Base-by-base conservation (phyloP, 2,329 filamentous ascomycete species). In the Cercospora sojina region DNA sequence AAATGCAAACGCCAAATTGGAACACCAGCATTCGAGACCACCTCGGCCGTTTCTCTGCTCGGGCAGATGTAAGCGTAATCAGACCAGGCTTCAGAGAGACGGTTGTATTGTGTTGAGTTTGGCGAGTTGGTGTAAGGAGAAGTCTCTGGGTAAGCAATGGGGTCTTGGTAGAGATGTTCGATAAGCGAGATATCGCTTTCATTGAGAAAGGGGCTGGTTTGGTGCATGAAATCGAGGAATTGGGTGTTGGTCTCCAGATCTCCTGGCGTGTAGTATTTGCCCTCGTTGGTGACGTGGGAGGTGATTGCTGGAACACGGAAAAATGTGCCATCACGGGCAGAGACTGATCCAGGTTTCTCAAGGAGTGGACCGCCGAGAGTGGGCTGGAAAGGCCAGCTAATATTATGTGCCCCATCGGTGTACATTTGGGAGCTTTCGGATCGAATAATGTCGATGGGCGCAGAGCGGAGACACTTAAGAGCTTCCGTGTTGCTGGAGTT, bases 271-370 rank as follows among this genome's bases (percentile, higher is more conserved):
- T 91, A 92, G 29, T 81, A 75, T 1, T 87, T 83, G n/a, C 89
- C 90, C 75, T 92, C 90, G 71, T 91, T 87, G 31, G 86, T 85
- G 77, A 88, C 88, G 79, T 88, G 91, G 7, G 90, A 90, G 0
- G 88, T 90, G 49, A 92, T 78, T 56, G 91, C 83, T 5, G 88
- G 86, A 5, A 89, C 80, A 68, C 82, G 81, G 68, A 88, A 81
- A 74, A 83, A 85, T 13, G 35, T 67, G 67, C 59, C 68, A 69
- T 56, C 65, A 31, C 43, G 69, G 38, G 29, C 56, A 64, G 31
- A 61, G 38, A 64, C 56, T 55, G 56, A 56, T 31, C 27, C 81
- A 83, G 51, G 81, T 81, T 57, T 80, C 84, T 8, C 76, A 80
- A 23, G 79, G 82, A 74, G 80, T 76, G 1, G 84, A 85, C 64